These are phyloP conservation scores for Ballota nigra DNA, from an alignment of 257 asterid genomes.

Conservation along the genomic window DNA sequence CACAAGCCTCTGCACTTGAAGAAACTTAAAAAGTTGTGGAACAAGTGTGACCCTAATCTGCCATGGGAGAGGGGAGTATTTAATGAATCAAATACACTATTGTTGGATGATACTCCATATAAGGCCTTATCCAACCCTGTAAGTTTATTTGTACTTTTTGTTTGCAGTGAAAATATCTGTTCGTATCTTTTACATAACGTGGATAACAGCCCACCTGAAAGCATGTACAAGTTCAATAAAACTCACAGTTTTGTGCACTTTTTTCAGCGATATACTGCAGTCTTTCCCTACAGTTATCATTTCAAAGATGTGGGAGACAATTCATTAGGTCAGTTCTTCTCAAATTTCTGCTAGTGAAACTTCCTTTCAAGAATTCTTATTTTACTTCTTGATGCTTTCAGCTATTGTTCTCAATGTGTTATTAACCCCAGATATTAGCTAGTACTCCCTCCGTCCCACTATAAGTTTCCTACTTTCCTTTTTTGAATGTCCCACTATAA, in stretches of 20 bases:
- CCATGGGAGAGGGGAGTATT: slow-evolving; percentile 83
- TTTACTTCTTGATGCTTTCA: background rate
- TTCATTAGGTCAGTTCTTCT: slow-evolving; percentile 64
- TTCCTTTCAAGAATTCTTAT: background rate
- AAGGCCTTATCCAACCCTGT: slow-evolving; percentile 84
- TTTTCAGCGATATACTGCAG: slow-evolving; percentile 67
- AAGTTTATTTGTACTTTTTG: slow-evolving; percentile 30
- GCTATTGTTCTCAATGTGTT: slow-evolving; percentile 7
- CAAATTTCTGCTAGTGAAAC: slow-evolving; percentile 7
- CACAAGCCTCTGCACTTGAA: slow-evolving; percentile 73
- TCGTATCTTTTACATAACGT: slow-evolving; percentile 16
- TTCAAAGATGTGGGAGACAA: slow-evolving; percentile 48
- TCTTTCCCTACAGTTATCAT: slow-evolving; percentile 60
- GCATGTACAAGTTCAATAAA: slow-evolving; percentile 9
- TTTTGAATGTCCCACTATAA: no score
- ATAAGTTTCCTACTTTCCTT: background rate
- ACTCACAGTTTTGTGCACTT: slow-evolving; percentile 21
- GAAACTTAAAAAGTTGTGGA: slow-evolving; percentile 77
- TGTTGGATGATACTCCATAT: slow-evolving; percentile 82
- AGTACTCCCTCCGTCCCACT: no score
- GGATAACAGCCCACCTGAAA: background rate
- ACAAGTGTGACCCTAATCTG: slow-evolving; percentile 55
- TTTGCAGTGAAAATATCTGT: slow-evolving; percentile 7
- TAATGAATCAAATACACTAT: slow-evolving; percentile 75
- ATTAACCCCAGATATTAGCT: background rate